Conservation (phyloP, 2,329 filamentous ascomycete genomes). For the Xenosphaeropsis pyriputrescens region DNA sequence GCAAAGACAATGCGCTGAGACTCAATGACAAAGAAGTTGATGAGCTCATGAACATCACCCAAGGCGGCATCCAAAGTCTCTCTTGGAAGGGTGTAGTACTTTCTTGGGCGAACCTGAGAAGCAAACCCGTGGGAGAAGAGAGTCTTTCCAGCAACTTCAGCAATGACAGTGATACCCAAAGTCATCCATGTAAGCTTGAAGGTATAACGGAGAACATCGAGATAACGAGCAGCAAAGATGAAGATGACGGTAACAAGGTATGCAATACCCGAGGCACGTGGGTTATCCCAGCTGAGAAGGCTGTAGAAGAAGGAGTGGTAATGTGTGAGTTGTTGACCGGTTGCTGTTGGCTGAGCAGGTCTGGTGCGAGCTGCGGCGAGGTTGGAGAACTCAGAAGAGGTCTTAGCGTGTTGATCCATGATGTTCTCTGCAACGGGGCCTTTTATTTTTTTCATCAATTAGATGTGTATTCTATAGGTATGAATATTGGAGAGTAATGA, state of each 20-base stretch:
- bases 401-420: slow-evolving; percentile 39
- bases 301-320: slow-evolving; percentile 60
- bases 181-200: slow-evolving; percentile 53
- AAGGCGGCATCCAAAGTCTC: slow-evolving; percentile 45
- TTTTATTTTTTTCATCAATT: slow-evolving; percentile 16
- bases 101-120: slow-evolving; percentile 49
- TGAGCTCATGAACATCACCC: slow-evolving; percentile 50
- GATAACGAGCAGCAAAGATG: slow-evolving; percentile 50
- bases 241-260: slow-evolving; percentile 40
- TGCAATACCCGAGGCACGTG: slow-evolving; percentile 50
- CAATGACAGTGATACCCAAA: slow-evolving; percentile 41
- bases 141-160: slow-evolving; percentile 45
- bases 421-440: slow-evolving; percentile 45
- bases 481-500: slow-evolving; percentile 2
- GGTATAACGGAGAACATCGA: slow-evolving; percentile 49
- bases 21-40: slow-evolving; percentile 62
- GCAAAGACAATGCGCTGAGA: slow-evolving; percentile 52
- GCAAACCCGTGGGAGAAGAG: slow-evolving; percentile 46
- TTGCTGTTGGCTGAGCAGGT: slow-evolving; percentile 36
- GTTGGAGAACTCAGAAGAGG: slow-evolving; percentile 38
- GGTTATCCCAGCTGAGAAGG: slow-evolving; percentile 55
- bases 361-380: slow-evolving; percentile 41
- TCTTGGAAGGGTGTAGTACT: slow-evolving; percentile 51
- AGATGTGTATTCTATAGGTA: background rate
- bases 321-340: slow-evolving; percentile 48